phyloP scores from a whole-genome alignment of 768 basidiomycete genomes.

The Fomitopsis serialis region DNA sequence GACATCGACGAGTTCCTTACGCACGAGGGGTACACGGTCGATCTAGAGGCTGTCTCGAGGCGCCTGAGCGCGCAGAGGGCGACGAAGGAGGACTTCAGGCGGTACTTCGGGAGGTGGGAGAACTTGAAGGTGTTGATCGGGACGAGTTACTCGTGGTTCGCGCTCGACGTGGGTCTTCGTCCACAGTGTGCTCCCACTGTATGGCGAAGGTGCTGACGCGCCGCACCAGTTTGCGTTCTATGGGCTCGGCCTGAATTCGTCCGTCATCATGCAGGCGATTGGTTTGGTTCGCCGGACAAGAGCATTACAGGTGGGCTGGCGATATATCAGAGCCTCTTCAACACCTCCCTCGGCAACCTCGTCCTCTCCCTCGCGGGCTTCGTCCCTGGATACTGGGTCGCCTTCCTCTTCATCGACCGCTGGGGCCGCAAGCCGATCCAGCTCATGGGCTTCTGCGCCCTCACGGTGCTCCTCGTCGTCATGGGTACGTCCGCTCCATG shows the following conservation, averaged over 20 bases:
- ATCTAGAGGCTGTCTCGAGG: constrained; percentile 54
- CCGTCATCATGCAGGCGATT: constrained; percentile 69
- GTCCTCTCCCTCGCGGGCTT: constrained; percentile 74
- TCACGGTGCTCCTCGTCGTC: constrained; percentile 26
- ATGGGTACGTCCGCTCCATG: constrained; percentile 17
- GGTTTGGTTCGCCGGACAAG: constrained; percentile 52
- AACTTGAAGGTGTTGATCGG: constrained; percentile 76
- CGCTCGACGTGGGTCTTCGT: constrained; percentile 51
- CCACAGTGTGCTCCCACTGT: background rate
- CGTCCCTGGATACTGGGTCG: constrained; percentile 73
- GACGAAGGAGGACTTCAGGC: constrained; percentile 43
- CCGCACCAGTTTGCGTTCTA: constrained; percentile 72
- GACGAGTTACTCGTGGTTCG: constrained; percentile 86
- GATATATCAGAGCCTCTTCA: constrained; percentile 55
- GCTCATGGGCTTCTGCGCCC: constrained; percentile 29
- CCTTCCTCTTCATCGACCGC: constrained; percentile 61
- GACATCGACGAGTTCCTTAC: constrained; percentile 71
- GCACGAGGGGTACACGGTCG: constrained; percentile 39
- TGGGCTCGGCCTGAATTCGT: constrained; percentile 81
- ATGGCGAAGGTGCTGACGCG: too few relatives aligned
- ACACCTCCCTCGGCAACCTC: constrained; percentile 70
- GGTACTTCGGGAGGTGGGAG: constrained; percentile 64
- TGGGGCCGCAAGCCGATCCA: constrained; percentile 74
- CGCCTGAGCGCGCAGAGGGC: constrained; percentile 43
- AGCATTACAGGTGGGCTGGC: constrained; percentile 26